Evolutionary conservation across 2,329 filamentous ascomycete genomes (phyloP).

Genomic region (Pseudocercospora pini-densiflorae): DNA sequence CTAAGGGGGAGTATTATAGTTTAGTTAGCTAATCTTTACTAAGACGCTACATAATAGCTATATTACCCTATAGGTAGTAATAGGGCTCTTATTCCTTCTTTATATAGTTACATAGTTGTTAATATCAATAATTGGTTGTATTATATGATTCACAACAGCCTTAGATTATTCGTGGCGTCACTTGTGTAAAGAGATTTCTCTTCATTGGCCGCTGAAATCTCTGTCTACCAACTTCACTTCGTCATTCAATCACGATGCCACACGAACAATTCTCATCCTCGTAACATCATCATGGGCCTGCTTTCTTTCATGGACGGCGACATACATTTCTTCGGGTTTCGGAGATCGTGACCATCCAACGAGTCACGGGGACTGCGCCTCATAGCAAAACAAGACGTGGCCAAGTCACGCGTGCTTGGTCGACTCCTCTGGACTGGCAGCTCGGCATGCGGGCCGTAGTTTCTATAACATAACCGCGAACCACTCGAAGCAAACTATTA

Average conservation of each 20-base stretch:
- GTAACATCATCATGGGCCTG: constrained; percentile 26
- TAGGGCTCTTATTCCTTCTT: too few species aligned
- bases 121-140: too few species aligned
- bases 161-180: constrained; percentile 8
- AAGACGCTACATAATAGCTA: too few species aligned
- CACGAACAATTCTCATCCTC: constrained; percentile 23
- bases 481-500: constrained; percentile 1
- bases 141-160: background rate
- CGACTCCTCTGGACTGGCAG: constrained; percentile 15
- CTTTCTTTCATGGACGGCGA: constrained; percentile 16
- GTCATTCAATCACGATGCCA: background rate
- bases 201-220: background rate
- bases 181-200: constrained; percentile 10
- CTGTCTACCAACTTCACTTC: constrained; percentile 2
- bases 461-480: constrained; percentile 15
- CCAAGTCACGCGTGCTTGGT: constrained; percentile 22
- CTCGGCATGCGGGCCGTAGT: constrained; percentile 20
- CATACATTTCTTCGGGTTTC: background rate
- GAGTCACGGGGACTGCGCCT: constrained; percentile 14
- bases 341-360: background rate
- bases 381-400: constrained; percentile 7
- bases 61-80: too few species aligned
- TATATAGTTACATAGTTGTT: too few species aligned
- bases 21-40: too few species aligned
- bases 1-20: too few species aligned